phyloP scores from a whole-genome alignment of 805 yeast species.

The Myxozyma mucilagina region DNA sequence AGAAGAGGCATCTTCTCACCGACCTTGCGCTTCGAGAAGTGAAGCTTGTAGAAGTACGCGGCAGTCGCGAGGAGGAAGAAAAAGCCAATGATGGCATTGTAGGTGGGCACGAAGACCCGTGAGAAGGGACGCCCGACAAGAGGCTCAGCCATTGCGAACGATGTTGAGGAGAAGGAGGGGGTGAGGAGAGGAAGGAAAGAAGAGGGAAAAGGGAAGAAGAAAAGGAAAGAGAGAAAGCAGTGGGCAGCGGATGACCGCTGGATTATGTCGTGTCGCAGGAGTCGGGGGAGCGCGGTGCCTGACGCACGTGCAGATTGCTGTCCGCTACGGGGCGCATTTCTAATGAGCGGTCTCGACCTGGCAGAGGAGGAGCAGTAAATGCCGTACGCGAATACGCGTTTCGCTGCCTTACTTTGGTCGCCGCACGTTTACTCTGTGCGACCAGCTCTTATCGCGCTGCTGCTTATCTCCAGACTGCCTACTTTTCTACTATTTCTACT shows the following conservation, averaged over 20 bases:
- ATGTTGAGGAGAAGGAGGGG: background rate
- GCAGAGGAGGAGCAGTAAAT: background rate
- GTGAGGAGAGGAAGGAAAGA: background rate
- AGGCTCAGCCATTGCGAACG: constrained; percentile 21
- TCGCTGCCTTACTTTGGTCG: background rate
- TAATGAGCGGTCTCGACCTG: constrained; percentile 12
- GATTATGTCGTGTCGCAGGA: background rate
- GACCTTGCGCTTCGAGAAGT: constrained; percentile 15
- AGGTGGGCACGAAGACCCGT: constrained; percentile 30
- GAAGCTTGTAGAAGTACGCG: constrained; percentile 26
- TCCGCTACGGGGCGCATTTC: background rate
- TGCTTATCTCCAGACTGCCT: no score
- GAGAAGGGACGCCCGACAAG: constrained; percentile 30
- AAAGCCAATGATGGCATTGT: constrained; percentile 31
- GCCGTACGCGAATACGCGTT: background rate
- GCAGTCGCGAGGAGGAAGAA: constrained; percentile 28
- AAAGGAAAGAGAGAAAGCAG: background rate
- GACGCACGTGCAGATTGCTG: constrained; percentile 2
- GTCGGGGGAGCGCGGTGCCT: background rate
- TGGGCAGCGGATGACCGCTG: background rate
- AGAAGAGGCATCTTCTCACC: constrained; percentile 32
- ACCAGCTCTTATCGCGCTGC: no score
- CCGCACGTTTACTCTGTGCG: no score
- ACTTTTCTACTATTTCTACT: no score
- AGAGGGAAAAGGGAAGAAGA: background rate